Evolutionary conservation across 2,329 filamentous ascomycete genomes (phyloP).

Genomic region (Thielaviopsis musarum): DNA sequence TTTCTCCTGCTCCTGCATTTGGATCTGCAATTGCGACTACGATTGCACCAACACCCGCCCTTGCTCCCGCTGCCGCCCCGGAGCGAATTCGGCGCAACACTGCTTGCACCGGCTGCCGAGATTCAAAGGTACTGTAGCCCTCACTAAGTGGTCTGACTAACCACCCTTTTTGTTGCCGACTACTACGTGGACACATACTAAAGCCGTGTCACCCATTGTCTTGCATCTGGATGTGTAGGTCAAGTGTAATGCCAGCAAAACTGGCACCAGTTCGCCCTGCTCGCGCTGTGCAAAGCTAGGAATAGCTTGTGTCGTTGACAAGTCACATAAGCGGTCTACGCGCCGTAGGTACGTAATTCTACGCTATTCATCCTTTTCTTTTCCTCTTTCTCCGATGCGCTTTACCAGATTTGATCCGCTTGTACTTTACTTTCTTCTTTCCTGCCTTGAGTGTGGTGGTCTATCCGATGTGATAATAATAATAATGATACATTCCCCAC

Average conservation of each 20-base stretch:
- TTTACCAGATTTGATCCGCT: background rate
- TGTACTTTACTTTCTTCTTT: background rate
- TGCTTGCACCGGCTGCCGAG: conserved; percentile 19
- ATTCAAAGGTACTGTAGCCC: conserved; percentile 13
- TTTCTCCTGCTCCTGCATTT: background rate
- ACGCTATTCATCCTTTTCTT: background rate
- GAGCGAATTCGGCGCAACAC: conserved; percentile 18
- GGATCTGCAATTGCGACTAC: background rate
- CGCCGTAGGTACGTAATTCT: conserved; percentile 23
- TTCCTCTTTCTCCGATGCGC: background rate
- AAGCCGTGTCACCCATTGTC: background rate
- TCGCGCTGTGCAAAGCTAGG: conserved; percentile 28
- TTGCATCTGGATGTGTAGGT: conserved; percentile 20
- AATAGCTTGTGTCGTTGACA: conserved; percentile 28
- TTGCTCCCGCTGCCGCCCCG: conserved; percentile 3
- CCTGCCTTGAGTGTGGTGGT: background rate
- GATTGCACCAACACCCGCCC: background rate
- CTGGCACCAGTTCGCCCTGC: conserved; percentile 23
- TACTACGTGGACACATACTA: background rate
- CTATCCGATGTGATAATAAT: background rate
- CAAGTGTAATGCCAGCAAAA: conserved; percentile 25
- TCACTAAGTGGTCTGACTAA: background rate
- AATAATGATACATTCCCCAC: background rate
- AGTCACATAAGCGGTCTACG: conserved; percentile 29
- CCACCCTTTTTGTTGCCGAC: background rate